A percentile compares a stretch with the other conserved stretches of the same genome.
These are phyloP conservation scores for Podaxis mareebaensis DNA, from an alignment of 768 basidiomycete species.

Conservation along the genomic window DNA sequence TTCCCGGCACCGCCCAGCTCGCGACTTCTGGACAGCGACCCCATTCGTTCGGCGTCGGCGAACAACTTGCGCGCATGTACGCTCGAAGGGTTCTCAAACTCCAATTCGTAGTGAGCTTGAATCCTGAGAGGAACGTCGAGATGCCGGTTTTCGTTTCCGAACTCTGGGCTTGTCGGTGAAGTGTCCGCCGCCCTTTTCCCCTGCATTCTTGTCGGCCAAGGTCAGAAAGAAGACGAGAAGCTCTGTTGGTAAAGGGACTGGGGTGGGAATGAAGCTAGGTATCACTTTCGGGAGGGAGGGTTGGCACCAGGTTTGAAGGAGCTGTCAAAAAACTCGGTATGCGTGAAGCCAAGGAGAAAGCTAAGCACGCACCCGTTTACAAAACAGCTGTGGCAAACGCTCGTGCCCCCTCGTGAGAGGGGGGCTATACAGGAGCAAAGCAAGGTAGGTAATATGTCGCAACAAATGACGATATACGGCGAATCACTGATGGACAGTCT, in stretches of 20 bases:
- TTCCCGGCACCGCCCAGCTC: not conserved
- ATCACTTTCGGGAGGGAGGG: not conserved
- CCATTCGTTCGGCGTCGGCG: not conserved
- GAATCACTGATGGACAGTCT: not conserved
- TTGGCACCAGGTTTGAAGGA: not conserved
- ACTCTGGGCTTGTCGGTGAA: not conserved
- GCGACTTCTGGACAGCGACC: not conserved
- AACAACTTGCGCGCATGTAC: not conserved
- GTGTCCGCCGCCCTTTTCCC: not conserved
- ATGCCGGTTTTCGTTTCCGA: not conserved
- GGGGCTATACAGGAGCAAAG: not conserved
- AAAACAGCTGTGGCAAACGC: not conserved
- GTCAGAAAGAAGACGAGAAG: not conserved
- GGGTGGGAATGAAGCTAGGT: not conserved
- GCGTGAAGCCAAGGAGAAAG: too few relatives aligned
- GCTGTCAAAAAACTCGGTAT: not conserved
- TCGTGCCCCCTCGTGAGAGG: not conserved
- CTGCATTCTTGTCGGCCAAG: not conserved
- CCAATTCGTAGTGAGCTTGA: not conserved
- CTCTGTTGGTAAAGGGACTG: not conserved
- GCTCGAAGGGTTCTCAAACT: constrained; percentile 8
- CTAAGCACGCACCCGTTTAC: too few relatives aligned
- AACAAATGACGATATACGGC: not conserved
- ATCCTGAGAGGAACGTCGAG: not conserved
- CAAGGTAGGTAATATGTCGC: not conserved